A percentile compares a stretch with the other conserved stretches of the same genome.
phyloP scores from a whole-genome alignment of 2,329 filamentous ascomycete species.

The Stachybotrys elegans region DNA sequence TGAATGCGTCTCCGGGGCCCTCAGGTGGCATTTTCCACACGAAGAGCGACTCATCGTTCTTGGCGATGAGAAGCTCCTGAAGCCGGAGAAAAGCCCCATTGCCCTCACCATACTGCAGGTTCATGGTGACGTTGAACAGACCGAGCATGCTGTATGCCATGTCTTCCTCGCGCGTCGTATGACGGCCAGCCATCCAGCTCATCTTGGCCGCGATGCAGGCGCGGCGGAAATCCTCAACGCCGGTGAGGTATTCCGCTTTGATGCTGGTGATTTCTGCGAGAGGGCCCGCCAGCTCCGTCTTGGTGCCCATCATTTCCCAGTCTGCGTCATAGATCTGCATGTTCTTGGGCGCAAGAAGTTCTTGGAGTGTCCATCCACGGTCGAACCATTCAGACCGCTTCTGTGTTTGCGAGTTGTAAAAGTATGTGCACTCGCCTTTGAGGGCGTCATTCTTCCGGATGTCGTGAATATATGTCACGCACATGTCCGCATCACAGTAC shows the following conservation, averaged over 20 bases:
- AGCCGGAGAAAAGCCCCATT: constrained; percentile 20
- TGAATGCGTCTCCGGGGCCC: not conserved
- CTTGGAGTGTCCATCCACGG: constrained; percentile 4
- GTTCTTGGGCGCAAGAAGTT: constrained; percentile 15
- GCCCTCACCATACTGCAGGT: constrained; percentile 27
- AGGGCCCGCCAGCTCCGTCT: constrained; percentile 6
- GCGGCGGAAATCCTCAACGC: not conserved
- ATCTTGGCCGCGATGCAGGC: constrained; percentile 16
- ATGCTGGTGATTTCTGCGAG: constrained; percentile 25
- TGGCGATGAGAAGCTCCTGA: constrained; percentile 22
- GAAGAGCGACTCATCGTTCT: constrained; percentile 21
- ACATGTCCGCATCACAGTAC: constrained; percentile 25
- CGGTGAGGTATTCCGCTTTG: not conserved
- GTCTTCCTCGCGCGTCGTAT: constrained; percentile 20
- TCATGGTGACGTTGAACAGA: constrained; percentile 24
- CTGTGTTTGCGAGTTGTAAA: not conserved
- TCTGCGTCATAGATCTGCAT: constrained; percentile 17
- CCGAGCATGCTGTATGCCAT: constrained; percentile 26
- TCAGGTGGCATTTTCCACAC: constrained; percentile 13
- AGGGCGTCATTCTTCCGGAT: constrained; percentile 6
- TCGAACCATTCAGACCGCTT: constrained; percentile 8
- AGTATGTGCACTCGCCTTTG: not conserved
- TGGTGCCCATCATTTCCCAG: constrained; percentile 18
- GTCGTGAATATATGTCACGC: constrained; percentile 26
- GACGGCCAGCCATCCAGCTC: constrained; percentile 24